A percentile compares a stretch with the other conserved stretches of the same genome.
phyloP scores from a whole-genome alignment of 1,284 basidiomycete species.

The Cystobasidium pallidum region DNA sequence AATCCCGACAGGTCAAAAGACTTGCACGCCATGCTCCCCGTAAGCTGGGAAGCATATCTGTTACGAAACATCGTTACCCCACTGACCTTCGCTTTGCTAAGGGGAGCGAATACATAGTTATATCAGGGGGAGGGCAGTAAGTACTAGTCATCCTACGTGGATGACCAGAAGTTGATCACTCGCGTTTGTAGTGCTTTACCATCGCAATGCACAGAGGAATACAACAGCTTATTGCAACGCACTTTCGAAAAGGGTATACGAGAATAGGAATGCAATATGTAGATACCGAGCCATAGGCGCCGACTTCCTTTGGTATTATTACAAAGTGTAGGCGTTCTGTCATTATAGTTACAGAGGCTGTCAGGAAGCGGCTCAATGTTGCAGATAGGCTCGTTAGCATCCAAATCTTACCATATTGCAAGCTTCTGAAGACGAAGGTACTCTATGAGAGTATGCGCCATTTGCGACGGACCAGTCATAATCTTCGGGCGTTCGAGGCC shows the following conservation, averaged over 20 bases:
- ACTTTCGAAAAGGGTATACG: conserved; percentile 22
- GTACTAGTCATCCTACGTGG: background rate
- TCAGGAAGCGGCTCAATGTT: background rate
- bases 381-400: background rate
- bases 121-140: conserved; percentile 40
- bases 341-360: background rate
- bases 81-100: background rate
- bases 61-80: background rate
- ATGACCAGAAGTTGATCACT: background rate
- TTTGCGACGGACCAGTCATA: background rate
- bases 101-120: conserved; percentile 35
- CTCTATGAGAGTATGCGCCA: background rate
- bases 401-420: background rate
- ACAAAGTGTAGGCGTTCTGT: background rate
- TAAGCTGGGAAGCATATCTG: conserved; percentile 12
- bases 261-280: background rate
- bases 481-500: background rate
- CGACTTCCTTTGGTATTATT: background rate
- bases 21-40: conserved; percentile 68
- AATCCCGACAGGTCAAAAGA: conserved; percentile 64
- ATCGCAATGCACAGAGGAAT: conserved; percentile 29
- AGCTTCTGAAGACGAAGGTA: background rate
- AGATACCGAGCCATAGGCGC: too few species aligned
- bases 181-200: conserved; percentile 16
- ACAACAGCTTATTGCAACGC: conserved; percentile 23